These are phyloP conservation scores for Apiotrichum sp. DNA, from an alignment of 1,284 basidiomycete genomes.

Conservation along the genomic window DNA sequence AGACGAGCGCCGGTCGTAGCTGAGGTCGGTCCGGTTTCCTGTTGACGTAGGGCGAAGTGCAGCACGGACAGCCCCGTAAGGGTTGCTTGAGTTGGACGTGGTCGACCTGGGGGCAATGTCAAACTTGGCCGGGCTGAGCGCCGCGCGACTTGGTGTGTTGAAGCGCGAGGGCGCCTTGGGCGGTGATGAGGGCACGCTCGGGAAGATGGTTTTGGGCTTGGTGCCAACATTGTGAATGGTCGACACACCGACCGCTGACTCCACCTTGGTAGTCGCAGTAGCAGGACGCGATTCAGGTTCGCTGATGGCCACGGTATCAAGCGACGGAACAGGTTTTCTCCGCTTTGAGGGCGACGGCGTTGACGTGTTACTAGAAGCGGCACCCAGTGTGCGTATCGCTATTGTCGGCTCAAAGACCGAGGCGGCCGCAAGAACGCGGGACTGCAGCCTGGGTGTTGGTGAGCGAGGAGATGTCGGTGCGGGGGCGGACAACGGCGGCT, in stretches of 20 bases:
- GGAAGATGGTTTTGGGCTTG: background rate
- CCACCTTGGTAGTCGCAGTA: too few relatives aligned
- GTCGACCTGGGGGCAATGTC: background rate
- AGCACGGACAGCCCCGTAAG: background rate
- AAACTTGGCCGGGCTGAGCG: background rate
- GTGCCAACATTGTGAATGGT: too few relatives aligned
- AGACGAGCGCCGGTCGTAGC: background rate
- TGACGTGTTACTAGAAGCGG: background rate
- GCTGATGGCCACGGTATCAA: background rate
- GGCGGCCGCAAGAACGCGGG: slow-evolving; percentile 7
- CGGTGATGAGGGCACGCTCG: background rate
- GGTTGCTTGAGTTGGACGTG: background rate
- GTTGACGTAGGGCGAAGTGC: background rate
- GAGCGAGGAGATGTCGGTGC: background rate
- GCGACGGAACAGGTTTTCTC: background rate
- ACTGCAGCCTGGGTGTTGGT: background rate
- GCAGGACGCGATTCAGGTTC: too few relatives aligned
- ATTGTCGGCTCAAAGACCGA: slow-evolving; percentile 12
- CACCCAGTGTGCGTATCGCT: background rate
- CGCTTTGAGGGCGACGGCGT: background rate
- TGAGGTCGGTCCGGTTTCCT: background rate
- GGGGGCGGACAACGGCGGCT: background rate
- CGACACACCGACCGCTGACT: too few relatives aligned
- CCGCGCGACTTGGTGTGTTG: background rate
- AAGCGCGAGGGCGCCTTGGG: background rate